These are phyloP conservation scores for Cylindrotheca closterium DNA, from an alignment of 108 stramenopile genomes.

Conservation along the genomic window DNA sequence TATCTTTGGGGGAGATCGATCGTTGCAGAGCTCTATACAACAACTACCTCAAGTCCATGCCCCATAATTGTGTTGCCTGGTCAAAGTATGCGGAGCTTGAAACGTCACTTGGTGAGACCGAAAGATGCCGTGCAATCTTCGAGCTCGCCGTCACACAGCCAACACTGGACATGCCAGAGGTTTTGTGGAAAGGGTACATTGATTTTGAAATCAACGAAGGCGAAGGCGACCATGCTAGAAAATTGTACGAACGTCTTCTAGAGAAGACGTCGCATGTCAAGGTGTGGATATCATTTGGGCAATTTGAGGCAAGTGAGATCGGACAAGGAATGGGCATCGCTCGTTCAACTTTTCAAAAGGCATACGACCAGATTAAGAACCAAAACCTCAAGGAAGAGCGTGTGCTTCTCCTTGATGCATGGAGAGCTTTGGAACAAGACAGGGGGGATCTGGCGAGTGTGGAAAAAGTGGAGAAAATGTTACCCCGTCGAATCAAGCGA, in stretches of 20 bases:
- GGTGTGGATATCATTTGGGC: slow-evolving; percentile 84
- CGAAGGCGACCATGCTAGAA: slow-evolving; percentile 72
- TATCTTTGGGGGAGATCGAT: slow-evolving; percentile 97
- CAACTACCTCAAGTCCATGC: slow-evolving; percentile 92
- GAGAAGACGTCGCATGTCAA: slow-evolving; percentile 95
- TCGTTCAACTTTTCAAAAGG: slow-evolving; percentile 80
- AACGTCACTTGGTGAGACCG: slow-evolving; percentile 90
- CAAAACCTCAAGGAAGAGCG: slow-evolving; percentile 90
- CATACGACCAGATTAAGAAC: slow-evolving; percentile 84
- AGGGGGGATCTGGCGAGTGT: slow-evolving; percentile 66
- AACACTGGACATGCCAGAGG: slow-evolving; percentile 96
- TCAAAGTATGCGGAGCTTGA: slow-evolving; percentile 91
- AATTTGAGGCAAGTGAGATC: slow-evolving; percentile 74
- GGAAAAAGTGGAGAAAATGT: slow-evolving; percentile 73
- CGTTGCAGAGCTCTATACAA: slow-evolving; percentile 93
- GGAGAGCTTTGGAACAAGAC: slow-evolving; percentile 90
- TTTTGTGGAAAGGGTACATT: slow-evolving; percentile 97
- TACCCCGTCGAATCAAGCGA: slow-evolving; percentile 93
- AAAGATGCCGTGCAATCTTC: slow-evolving; percentile 93
- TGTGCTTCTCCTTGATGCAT: slow-evolving; percentile 93
- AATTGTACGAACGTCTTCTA: slow-evolving; percentile 90
- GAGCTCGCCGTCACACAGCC: slow-evolving; percentile 93
- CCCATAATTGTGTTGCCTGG: slow-evolving; percentile 93
- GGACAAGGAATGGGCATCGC: slow-evolving; percentile 69
- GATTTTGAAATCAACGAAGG: slow-evolving; percentile 96